Conservation (phyloP, 1,284 basidiomycete genomes). For the Cutaneotrichosporon sp. region DNA sequence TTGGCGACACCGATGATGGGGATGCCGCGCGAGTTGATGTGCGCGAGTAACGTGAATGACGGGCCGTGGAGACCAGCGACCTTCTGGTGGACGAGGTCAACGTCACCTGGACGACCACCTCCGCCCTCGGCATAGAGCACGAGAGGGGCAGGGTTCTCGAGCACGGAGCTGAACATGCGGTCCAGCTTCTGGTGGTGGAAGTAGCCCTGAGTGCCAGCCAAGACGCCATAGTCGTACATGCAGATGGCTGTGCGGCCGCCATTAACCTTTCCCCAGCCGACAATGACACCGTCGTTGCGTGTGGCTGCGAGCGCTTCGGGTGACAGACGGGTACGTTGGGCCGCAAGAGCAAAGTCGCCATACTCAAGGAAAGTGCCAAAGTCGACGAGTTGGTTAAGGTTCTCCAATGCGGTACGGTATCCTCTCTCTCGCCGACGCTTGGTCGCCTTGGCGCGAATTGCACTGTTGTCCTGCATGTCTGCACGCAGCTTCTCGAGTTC, state of each 20-base stretch:
- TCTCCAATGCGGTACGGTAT: slow-evolving; percentile 19
- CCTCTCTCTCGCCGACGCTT: slow-evolving; percentile 6
- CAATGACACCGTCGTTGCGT: slow-evolving; percentile 20
- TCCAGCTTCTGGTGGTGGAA: slow-evolving; percentile 22
- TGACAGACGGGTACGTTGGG: slow-evolving; percentile 13
- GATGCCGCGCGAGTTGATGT: slow-evolving; percentile 18
- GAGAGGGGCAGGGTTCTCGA: slow-evolving; percentile 17
- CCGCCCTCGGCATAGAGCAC: slow-evolving; percentile 21
- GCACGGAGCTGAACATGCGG: slow-evolving; percentile 16
- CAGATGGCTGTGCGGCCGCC: slow-evolving; percentile 11
- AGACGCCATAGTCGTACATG: slow-evolving; percentile 20
- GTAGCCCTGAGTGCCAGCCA: slow-evolving; percentile 20
- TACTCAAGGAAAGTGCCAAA: slow-evolving; percentile 16
- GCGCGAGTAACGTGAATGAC: slow-evolving; percentile 13
- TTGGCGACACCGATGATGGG: slow-evolving; percentile 19
- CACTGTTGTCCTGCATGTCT: slow-evolving; percentile 10
- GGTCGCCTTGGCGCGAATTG: slow-evolving; percentile 13
- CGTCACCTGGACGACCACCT: slow-evolving; percentile 18
- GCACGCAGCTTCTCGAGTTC: slow-evolving; percentile 17
- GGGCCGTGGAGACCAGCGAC: slow-evolving; percentile 15
- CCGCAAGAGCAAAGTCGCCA: slow-evolving; percentile 16
- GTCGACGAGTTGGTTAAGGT: slow-evolving; percentile 20
- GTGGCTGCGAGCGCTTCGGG: slow-evolving; percentile 12
- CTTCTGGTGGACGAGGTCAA: slow-evolving; percentile 13
- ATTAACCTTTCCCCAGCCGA: slow-evolving; percentile 21